Evolutionary conservation across 768 basidiomycete species (phyloP).

Genomic region (Rhizopogon roseolus): DNA sequence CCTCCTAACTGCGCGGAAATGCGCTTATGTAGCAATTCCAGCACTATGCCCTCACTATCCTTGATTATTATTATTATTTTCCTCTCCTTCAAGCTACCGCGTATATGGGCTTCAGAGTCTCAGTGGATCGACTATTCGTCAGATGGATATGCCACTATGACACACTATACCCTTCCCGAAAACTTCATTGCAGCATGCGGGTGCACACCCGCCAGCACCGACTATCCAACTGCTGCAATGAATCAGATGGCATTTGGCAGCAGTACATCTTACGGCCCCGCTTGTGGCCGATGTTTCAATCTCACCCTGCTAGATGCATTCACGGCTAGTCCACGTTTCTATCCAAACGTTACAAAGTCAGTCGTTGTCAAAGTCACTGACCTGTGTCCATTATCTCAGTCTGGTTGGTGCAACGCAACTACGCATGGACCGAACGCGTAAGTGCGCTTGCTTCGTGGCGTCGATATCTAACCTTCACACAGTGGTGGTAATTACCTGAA

Average conservation of each 20-base stretch:
- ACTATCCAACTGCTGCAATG: slow-evolving; percentile 75
- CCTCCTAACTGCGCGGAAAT: slow-evolving; percentile 12
- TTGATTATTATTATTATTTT: slow-evolving; percentile 8
- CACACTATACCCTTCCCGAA: slow-evolving; percentile 58
- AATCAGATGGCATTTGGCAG: slow-evolving; percentile 80
- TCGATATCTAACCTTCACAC: slow-evolving; percentile 1
- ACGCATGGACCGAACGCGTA: slow-evolving; percentile 57
- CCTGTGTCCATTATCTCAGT: slow-evolving; percentile 59
- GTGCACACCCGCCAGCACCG: slow-evolving; percentile 60
- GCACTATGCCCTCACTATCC: slow-evolving; percentile 13
- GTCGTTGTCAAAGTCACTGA: slow-evolving; percentile 79
- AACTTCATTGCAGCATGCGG: slow-evolving; percentile 65
- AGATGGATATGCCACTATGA: slow-evolving; percentile 67
- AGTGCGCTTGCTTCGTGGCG: slow-evolving; percentile 18
- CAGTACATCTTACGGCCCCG: slow-evolving; percentile 64
- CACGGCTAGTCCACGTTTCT: slow-evolving; percentile 62
- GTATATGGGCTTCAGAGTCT: slow-evolving; percentile 18
- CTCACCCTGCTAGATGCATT: slow-evolving; percentile 70
- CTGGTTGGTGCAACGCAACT: slow-evolving; percentile 73
- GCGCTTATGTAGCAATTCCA: slow-evolving; percentile 2
- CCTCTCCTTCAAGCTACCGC: slow-evolving; percentile 19
- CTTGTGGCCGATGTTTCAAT: slow-evolving; percentile 77
- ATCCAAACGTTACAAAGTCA: slow-evolving; percentile 53
- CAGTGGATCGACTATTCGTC: slow-evolving; percentile 62
- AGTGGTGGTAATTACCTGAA: slow-evolving; percentile 72